These are phyloP conservation scores for Mycena haematopus DNA, from an alignment of 768 basidiomycete genomes.

Conservation along the genomic window DNA sequence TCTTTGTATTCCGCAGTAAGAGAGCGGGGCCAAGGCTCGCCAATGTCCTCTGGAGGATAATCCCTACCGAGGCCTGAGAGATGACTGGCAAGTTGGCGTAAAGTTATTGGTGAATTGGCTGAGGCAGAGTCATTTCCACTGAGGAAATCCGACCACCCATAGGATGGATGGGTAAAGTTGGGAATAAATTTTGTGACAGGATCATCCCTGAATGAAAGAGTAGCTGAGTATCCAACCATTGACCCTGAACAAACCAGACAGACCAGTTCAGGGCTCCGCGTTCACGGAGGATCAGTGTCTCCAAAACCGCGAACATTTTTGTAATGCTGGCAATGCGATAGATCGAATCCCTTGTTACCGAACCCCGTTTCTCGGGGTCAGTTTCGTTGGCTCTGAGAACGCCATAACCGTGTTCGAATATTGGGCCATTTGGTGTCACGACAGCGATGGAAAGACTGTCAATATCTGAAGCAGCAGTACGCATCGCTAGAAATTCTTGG, in stretches of 20 bases:
- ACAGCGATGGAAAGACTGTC: slow-evolving; percentile 59
- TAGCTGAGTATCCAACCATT: background rate
- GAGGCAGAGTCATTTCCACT: slow-evolving; percentile 21
- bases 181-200: slow-evolving; percentile 52
- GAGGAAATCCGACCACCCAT: slow-evolving; percentile 43
- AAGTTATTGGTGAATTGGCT: slow-evolving; percentile 40
- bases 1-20: slow-evolving; percentile 35
- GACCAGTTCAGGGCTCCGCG: slow-evolving; percentile 48
- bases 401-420: slow-evolving; percentile 56
- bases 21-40: slow-evolving; percentile 48
- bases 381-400: slow-evolving; percentile 51
- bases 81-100: slow-evolving; percentile 51
- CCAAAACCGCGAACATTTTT: slow-evolving; percentile 56
- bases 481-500: slow-evolving; percentile 37
- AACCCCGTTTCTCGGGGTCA: slow-evolving; percentile 25
- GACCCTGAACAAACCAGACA: slow-evolving; percentile 11
- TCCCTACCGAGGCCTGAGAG: slow-evolving; percentile 46
- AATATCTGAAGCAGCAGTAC: slow-evolving; percentile 42
- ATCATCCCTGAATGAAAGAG: slow-evolving; percentile 49
- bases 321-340: slow-evolving; percentile 60
- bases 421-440: slow-evolving; percentile 49
- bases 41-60: slow-evolving; percentile 40
- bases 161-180: slow-evolving; percentile 42
- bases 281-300: slow-evolving; percentile 56
- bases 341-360: slow-evolving; percentile 49